Evolutionary conservation across 2,329 filamentous ascomycete species (phyloP), one percentile per base, ranked within the genome.

Genomic region (Trichoderma simmonsii): DNA sequence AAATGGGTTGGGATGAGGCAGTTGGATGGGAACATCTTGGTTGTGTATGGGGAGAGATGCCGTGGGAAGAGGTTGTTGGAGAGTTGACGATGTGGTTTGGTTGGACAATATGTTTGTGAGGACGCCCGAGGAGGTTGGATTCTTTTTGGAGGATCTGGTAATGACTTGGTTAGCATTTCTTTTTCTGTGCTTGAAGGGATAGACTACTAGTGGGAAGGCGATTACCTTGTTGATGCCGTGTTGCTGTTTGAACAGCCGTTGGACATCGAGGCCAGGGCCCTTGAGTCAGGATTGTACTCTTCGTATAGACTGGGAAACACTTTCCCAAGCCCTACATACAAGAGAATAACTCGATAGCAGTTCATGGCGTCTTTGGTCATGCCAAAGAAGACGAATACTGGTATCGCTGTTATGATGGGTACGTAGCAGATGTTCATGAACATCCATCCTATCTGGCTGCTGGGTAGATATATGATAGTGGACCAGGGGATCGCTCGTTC

Each of bases 361-460:
- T 86, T 86, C 73, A 85, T 79, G 12, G 86, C 86, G 34, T 89
- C 87, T 30, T 82, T 82, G n/a, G 85, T 88, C 72, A 84, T 84
- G 60, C 88, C 88, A 70, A 89, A 90, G 78, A 88, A 88, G 34
- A 83, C 56, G 56, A 89, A 86, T 62, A 89, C 82, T 61, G 84
- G 81, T 1, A 86, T 75, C 5, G 82, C 80, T 3, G 86, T 84
- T 3, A 86, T 64, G 68, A 87, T 85, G 26, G 83, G 74, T 24
- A 89, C 82, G 79, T 86, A 90, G 68, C 81, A 81, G 72, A 83
- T 81, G 74, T 87, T 86, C 75, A 87, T 75, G 63, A 80, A 76
- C 1, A 77, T 67, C 65, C 84, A 85, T 14, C 77, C 75, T 15
- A 86, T 75, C 18, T 80, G 66, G 72, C 79, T 80, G 30, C 83